Evolutionary conservation across 225 moss, liverwort and hornwort species (phyloP).

Genomic region (Anthoceros angustus): DNA sequence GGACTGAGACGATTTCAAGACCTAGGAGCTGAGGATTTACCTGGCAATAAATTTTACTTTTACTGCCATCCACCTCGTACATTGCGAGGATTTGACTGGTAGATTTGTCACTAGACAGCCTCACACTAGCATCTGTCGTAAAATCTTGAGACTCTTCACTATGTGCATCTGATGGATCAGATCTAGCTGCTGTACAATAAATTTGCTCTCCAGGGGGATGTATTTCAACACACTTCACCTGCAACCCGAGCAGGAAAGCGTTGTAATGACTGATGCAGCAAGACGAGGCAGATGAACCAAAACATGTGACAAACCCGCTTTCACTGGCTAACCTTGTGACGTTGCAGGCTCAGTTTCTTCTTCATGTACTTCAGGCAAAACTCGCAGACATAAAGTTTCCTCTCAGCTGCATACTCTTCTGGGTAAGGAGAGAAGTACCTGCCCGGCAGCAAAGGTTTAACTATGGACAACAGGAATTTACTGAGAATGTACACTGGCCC

Average conservation of each 20-base stretch:
- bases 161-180: slow-evolving; percentile 27
- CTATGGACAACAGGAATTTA: slow-evolving; percentile 9
- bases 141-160: slow-evolving; percentile 21
- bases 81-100: slow-evolving; percentile 58
- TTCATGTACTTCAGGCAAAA: slow-evolving; percentile 93
- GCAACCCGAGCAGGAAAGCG: slow-evolving; percentile 7
- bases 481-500: not conserved
- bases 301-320: not conserved
- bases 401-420: slow-evolving; percentile 67
- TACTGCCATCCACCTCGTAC: slow-evolving; percentile 92
- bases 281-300: not conserved
- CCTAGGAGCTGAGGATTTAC: slow-evolving; percentile 15
- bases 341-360: slow-evolving; percentile 67
- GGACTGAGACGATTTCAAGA: too few relatives aligned
- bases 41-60: slow-evolving; percentile 92
- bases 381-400: slow-evolving; percentile 86
- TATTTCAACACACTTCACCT: slow-evolving; percentile 72
- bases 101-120: slow-evolving; percentile 19
- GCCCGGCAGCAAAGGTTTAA: slow-evolving; percentile 7
- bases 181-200: slow-evolving; percentile 44
- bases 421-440: slow-evolving; percentile 98
- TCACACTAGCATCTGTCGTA: slow-evolving; percentile 37
- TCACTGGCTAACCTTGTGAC: slow-evolving; percentile 50
- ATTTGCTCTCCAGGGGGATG: slow-evolving; percentile 91
- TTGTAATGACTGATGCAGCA: slow-evolving; percentile 4